Conservation (phyloP, 2,329 filamentous ascomycete genomes). For the Penicillium psychrosexuale region DNA sequence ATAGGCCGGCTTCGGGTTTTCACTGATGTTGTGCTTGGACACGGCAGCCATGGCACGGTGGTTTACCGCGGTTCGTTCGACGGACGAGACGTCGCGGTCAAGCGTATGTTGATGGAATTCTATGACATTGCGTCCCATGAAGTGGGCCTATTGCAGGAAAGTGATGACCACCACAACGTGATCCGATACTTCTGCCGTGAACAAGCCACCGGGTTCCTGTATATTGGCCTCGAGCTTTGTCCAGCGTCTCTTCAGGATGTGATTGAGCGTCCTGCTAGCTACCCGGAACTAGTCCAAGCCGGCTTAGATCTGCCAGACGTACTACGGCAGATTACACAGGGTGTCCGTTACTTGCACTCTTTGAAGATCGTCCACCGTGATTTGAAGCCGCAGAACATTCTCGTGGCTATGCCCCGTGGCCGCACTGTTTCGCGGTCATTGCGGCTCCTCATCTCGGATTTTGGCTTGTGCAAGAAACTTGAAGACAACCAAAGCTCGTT, state of each 20-base stretch:
- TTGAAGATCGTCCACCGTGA: slow-evolving; percentile 95
- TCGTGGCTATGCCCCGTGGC: slow-evolving; percentile 66
- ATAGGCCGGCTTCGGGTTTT: slow-evolving; percentile 61
- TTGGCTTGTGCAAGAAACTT: slow-evolving; percentile 94
- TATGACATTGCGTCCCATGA: slow-evolving; percentile 95
- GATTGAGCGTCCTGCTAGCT: slow-evolving; percentile 69
- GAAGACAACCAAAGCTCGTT: slow-evolving; percentile 94
- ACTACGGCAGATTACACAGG: slow-evolving; percentile 83
- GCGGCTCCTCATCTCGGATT: slow-evolving; percentile 93
- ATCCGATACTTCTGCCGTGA: slow-evolving; percentile 96
- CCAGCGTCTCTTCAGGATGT: slow-evolving; percentile 91
- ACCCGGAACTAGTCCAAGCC: slow-evolving; percentile 61
- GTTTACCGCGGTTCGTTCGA: slow-evolving; percentile 95
- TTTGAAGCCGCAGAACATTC: slow-evolving; percentile 95
- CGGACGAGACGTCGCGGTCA: slow-evolving; percentile 88
- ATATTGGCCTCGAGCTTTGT: slow-evolving; percentile 92
- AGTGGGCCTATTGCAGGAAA: slow-evolving; percentile 83
- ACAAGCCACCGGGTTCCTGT: slow-evolving; percentile 82
- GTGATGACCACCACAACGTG: slow-evolving; percentile 93
- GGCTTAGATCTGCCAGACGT: slow-evolving; percentile 74
- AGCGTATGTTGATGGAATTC: slow-evolving; percentile 93
- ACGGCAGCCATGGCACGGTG: slow-evolving; percentile 93
- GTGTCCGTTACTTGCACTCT: slow-evolving; percentile 82
- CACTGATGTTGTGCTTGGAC: slow-evolving; percentile 59
- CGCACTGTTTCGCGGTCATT: slow-evolving; percentile 57